Evolutionary conservation across 371 early-diverging fungal species (phyloP).

Genomic region (Thermomucor indicae-seudaticae): DNA sequence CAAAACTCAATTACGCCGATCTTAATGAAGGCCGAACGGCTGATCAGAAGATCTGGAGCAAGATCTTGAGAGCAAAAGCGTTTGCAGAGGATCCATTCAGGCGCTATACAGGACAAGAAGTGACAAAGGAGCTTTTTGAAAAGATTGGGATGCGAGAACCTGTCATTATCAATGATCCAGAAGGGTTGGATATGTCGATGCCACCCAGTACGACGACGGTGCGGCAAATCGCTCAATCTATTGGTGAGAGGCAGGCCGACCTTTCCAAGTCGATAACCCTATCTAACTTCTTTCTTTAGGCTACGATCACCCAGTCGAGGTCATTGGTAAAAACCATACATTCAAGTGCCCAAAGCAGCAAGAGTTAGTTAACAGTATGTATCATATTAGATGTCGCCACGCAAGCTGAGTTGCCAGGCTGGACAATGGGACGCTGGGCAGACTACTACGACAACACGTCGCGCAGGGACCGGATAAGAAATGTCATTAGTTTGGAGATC

Average conservation of each 20-base stretch:
- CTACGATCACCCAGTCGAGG: slow-evolving; percentile 60
- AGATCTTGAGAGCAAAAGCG: slow-evolving; percentile 50
- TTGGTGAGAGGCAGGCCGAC: slow-evolving; percentile 40
- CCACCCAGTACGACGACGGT: slow-evolving; percentile 62
- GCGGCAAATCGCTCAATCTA: slow-evolving; percentile 60
- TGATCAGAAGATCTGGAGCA: slow-evolving; percentile 61
- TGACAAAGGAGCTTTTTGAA: slow-evolving; percentile 55
- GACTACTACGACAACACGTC: slow-evolving; percentile 64
- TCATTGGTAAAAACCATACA: slow-evolving; percentile 54
- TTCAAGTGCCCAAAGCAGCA: background rate
- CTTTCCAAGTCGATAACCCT: slow-evolving; percentile 1
- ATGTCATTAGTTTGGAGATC: slow-evolving; percentile 88
- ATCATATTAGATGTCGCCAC: slow-evolving; percentile 68
- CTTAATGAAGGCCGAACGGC: slow-evolving; percentile 68
- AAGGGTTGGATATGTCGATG: slow-evolving; percentile 83
- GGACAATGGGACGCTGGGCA: slow-evolving; percentile 83
- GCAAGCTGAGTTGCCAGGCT: slow-evolving; percentile 70
- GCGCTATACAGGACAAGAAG: slow-evolving; percentile 45
- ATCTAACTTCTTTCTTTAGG: slow-evolving; percentile 30
- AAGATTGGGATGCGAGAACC: slow-evolving; percentile 58
- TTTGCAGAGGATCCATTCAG: slow-evolving; percentile 57
- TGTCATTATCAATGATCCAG: slow-evolving; percentile 50
- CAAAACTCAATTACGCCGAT: slow-evolving; percentile 64
- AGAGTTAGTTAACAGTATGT: background rate
- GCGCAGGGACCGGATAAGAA: slow-evolving; percentile 70